Conservation (phyloP, 2,329 filamentous ascomycete genomes). For the Penicillium sp. region DNA sequence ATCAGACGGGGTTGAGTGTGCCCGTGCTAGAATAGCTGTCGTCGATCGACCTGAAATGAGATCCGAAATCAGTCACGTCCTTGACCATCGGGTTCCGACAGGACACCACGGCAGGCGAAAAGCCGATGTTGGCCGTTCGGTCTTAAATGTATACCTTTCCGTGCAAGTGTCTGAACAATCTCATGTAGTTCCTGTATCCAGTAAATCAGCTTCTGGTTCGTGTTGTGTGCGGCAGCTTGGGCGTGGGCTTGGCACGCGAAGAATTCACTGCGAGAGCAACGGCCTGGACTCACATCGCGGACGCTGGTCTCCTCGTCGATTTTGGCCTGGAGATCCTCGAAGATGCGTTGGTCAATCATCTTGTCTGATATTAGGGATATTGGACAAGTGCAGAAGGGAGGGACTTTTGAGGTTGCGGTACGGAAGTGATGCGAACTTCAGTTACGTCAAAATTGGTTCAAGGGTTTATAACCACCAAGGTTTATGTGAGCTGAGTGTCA, state of each 20-base stretch:
- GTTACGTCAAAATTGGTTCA: constrained; percentile 13
- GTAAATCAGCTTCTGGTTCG: constrained; percentile 9
- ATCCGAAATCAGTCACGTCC: constrained; percentile 8
- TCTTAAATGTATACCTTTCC: constrained; percentile 52
- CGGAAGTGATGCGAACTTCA: constrained; percentile 11
- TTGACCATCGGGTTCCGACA: background rate
- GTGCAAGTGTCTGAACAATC: constrained; percentile 75
- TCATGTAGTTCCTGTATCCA: constrained; percentile 64
- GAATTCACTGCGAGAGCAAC: constrained; percentile 8
- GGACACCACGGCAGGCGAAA: background rate
- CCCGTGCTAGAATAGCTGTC: constrained; percentile 77
- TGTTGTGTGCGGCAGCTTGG: constrained; percentile 7
- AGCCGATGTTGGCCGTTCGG: background rate
- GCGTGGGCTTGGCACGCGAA: constrained; percentile 21
- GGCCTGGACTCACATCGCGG: constrained; percentile 56
- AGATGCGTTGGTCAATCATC: constrained; percentile 76
- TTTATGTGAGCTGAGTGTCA: background rate
- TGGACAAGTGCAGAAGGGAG: background rate
- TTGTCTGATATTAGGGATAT: constrained; percentile 21
- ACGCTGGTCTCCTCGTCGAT: constrained; percentile 82
- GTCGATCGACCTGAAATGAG: constrained; percentile 58
- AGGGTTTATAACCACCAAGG: background rate
- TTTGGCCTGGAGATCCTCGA: constrained; percentile 78
- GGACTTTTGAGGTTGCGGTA: constrained; percentile 10
- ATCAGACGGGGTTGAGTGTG: constrained; percentile 75